These are phyloP conservation scores for Gnetum montanum DNA, from an alignment of 75 land plant genomes.

Conservation along the genomic window DNA sequence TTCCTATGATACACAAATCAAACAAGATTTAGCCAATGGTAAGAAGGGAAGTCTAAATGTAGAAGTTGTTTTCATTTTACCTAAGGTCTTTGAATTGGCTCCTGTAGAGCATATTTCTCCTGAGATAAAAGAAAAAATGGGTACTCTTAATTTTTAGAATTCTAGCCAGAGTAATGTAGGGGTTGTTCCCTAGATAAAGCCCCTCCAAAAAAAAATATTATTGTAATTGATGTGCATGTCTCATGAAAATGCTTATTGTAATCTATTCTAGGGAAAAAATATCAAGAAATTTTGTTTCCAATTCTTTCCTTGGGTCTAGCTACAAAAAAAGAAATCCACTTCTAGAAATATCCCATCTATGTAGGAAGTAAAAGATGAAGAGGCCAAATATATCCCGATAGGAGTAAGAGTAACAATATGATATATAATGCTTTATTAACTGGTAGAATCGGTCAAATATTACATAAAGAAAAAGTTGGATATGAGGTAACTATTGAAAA, in stretches of 20 bases:
- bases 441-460: neutral
- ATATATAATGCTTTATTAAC: conserved; percentile 4
- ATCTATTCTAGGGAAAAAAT: conserved; percentile 3
- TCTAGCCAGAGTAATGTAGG: neutral
- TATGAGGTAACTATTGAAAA: neutral
- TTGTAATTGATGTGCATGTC: neutral
- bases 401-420: conserved; percentile 10
- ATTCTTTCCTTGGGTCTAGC: conserved; percentile 4
- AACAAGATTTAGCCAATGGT: neutral
- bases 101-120: neutral
- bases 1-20: neutral
- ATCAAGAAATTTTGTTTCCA: conserved; percentile 10
- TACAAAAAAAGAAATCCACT: neutral
- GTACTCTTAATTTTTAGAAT: neutral
- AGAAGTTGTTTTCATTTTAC: neutral
- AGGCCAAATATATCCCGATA: conserved; percentile 14
- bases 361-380: conserved; percentile 14
- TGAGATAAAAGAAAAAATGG: neutral
- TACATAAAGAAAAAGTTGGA: conserved; percentile 8
- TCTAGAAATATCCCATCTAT: conserved; percentile 17
- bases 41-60: neutral
- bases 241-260: too few species aligned
- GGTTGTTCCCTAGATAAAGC: too few species aligned
- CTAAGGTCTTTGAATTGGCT: neutral
- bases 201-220: neutral